phyloP scores from a whole-genome alignment of 2,329 filamentous ascomycete genomes.

The Ampelomyces quisqualis region DNA sequence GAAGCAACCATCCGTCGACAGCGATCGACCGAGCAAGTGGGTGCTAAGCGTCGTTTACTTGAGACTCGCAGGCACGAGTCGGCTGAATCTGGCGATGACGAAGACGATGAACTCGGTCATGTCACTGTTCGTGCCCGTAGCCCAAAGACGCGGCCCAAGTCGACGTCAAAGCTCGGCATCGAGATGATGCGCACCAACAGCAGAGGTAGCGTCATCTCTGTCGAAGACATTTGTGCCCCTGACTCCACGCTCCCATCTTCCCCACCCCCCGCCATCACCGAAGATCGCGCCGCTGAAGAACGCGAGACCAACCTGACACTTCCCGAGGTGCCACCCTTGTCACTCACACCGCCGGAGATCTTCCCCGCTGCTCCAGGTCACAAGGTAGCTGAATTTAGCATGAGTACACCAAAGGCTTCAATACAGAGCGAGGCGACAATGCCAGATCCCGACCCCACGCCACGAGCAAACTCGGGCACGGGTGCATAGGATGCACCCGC shows the following conservation, averaged over 20 bases:
- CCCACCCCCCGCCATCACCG: conserved; percentile 46
- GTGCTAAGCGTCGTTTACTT: conserved; percentile 70
- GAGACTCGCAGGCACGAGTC: conserved; percentile 74
- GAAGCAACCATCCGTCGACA: conserved; percentile 56
- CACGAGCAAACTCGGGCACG: conserved; percentile 27
- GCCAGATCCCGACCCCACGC: conserved; percentile 47
- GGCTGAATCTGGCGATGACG: conserved; percentile 87
- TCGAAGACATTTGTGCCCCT: conserved; percentile 46
- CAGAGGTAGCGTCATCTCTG: conserved; percentile 70
- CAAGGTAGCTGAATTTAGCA: conserved; percentile 39
- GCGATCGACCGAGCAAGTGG: conserved; percentile 71
- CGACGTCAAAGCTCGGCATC: conserved; percentile 78
- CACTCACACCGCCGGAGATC: conserved; percentile 54
- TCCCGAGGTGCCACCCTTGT: conserved; percentile 31
- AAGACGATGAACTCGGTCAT: conserved; percentile 83
- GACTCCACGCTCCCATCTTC: conserved; percentile 40
- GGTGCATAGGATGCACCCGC: conserved; percentile 9
- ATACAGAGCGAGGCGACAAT: conserved; percentile 33
- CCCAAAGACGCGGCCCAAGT: conserved; percentile 49
- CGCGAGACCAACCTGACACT: conserved; percentile 24
- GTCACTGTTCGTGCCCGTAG: conserved; percentile 53
- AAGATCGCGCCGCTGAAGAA: conserved; percentile 44
- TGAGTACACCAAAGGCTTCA: conserved; percentile 44
- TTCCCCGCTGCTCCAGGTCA: conserved; percentile 50
- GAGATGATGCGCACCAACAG: conserved; percentile 99